Evolutionary conservation across 768 basidiomycete genomes (phyloP).

Genomic region (Boletus coccyginus): DNA sequence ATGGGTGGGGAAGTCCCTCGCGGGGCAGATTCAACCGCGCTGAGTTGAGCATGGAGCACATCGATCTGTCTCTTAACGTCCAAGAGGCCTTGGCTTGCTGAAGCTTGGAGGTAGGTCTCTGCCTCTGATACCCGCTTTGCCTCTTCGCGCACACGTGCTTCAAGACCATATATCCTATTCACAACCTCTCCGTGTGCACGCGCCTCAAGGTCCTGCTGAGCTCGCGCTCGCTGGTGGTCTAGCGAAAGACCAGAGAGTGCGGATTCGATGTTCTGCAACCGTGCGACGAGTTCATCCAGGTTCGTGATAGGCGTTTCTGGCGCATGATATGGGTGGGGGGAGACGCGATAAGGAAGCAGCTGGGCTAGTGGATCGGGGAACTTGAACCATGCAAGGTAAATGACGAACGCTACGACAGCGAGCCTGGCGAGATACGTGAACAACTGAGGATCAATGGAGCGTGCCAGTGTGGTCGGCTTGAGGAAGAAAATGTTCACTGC

Average conservation of each 20-base stretch:
- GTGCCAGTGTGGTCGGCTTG: conserved; percentile 45
- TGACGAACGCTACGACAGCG: conserved; percentile 38
- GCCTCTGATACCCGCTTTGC: conserved; percentile 50
- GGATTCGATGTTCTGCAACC: conserved; percentile 62
- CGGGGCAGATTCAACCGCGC: conserved; percentile 26
- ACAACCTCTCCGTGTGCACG: conserved; percentile 50
- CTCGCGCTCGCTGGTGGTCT: conserved; percentile 50
- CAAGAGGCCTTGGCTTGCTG: conserved; percentile 44
- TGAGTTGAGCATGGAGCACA: conserved; percentile 43
- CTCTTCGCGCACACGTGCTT: conserved; percentile 48
- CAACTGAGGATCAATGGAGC: conserved; percentile 32
- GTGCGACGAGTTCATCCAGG: conserved; percentile 59
- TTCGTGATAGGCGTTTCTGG: conserved; percentile 63
- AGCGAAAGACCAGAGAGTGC: conserved; percentile 58
- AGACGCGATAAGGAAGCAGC: conserved; percentile 33
- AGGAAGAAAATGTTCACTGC: conserved; percentile 46
- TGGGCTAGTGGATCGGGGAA: conserved; percentile 37
- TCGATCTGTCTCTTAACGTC: conserved; percentile 57
- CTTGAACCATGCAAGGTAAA: conserved; percentile 46
- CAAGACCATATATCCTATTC: conserved; percentile 54
- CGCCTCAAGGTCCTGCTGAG: conserved; percentile 51
- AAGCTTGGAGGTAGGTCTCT: conserved; percentile 46
- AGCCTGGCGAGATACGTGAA: conserved; percentile 39
- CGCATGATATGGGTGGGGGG: conserved; percentile 42
- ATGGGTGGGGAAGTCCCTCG: conserved; percentile 15